Conservation (phyloP, 495 filamentous ascomycete genomes). For the Penicillium paxilli region DNA sequence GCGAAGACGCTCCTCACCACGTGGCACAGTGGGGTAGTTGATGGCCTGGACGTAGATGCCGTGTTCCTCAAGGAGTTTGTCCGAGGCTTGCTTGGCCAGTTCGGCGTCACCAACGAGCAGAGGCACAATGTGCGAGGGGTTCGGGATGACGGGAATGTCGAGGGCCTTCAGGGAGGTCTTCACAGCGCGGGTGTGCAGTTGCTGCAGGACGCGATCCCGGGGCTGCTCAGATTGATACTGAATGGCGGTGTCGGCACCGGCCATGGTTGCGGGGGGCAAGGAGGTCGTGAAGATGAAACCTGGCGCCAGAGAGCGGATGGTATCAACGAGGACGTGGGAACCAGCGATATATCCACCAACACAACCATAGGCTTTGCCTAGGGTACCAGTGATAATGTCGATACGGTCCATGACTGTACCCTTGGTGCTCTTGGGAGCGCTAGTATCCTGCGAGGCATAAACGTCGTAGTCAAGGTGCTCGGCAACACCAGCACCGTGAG, state of each 20-base stretch:
- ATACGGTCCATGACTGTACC: conserved; percentile 94
- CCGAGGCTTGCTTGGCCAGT: conserved; percentile 85
- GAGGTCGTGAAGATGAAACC: conserved; percentile 99
- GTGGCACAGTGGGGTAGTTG: conserved; percentile 97
- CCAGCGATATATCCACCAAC: conserved; percentile 98
- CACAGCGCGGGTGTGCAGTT: conserved; percentile 90
- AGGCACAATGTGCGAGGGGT: conserved; percentile 94
- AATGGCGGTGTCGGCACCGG: conserved; percentile 87
- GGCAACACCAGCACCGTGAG: conserved; percentile 92
- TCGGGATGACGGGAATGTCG: conserved; percentile 97
- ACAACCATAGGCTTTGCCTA: conserved; percentile 97
- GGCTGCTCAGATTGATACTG: conserved; percentile 82
- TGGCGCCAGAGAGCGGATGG: conserved; percentile 91
- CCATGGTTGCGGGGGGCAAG: conserved; percentile 94
- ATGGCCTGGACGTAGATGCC: conserved; percentile 97
- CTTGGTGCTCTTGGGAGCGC: conserved; percentile 56
- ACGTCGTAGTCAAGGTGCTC: conserved; percentile 92
- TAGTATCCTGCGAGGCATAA: conserved; percentile 55
- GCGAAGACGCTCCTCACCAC: conserved; percentile 91
- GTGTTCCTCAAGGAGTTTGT: conserved; percentile 82
- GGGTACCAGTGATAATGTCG: conserved; percentile 95
- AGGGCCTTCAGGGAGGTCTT: conserved; percentile 73
- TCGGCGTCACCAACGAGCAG: conserved; percentile 92
- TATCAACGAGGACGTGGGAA: conserved; percentile 84
- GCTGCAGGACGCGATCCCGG: conserved; percentile 85